Evolutionary conservation across 1,139 yeast genomes (phyloP).

Genomic region (Debaryomyces subglobosus): DNA sequence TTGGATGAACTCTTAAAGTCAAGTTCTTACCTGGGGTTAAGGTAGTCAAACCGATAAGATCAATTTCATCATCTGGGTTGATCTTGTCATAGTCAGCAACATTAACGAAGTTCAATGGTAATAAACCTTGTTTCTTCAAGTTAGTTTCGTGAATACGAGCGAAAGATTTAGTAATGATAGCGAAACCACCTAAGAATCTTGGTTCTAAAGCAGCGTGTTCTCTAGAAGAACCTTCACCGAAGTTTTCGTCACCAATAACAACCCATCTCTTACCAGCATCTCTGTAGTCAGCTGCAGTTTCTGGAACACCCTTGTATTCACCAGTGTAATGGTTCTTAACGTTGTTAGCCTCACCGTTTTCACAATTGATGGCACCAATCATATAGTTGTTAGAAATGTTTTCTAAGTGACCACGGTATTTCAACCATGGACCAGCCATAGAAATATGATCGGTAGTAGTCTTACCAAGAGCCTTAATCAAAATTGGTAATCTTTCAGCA

Average conservation of each 20-base stretch:
- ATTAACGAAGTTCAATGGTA: constrained; percentile 92
- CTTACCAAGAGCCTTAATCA: constrained; percentile 96
- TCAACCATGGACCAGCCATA: constrained; percentile 99
- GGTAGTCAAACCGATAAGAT: constrained; percentile 79
- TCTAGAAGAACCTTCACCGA: constrained; percentile 99
- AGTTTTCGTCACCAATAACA: constrained; percentile 98
- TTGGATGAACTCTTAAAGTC: constrained; percentile 87
- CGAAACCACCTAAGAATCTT: constrained; percentile 98
- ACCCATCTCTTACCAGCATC: constrained; percentile 93
- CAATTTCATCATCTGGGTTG: constrained; percentile 87
- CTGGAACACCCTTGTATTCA: constrained; percentile 93
- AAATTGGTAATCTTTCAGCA: constrained; percentile 84
- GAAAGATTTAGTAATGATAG: constrained; percentile 94
- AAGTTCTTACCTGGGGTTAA: constrained; percentile 94
- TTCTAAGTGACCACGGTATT: constrained; percentile 99
- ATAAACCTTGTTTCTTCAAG: constrained; percentile 57
- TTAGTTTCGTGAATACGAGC: constrained; percentile 82
- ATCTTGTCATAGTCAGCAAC: constrained; percentile 93
- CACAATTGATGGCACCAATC: constrained; percentile 99
- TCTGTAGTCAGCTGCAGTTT: constrained; percentile 93
- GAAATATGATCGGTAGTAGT: constrained; percentile 99
- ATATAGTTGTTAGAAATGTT: constrained; percentile 98
- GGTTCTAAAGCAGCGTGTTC: constrained; percentile 99
- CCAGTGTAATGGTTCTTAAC: constrained; percentile 92
- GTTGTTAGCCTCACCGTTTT: constrained; percentile 92